Evolutionary conservation across 2,329 filamentous ascomycete species (phyloP), one percentile per base, ranked within the genome.

Genomic region (Phaeosphaeriaceae sp.): DNA sequence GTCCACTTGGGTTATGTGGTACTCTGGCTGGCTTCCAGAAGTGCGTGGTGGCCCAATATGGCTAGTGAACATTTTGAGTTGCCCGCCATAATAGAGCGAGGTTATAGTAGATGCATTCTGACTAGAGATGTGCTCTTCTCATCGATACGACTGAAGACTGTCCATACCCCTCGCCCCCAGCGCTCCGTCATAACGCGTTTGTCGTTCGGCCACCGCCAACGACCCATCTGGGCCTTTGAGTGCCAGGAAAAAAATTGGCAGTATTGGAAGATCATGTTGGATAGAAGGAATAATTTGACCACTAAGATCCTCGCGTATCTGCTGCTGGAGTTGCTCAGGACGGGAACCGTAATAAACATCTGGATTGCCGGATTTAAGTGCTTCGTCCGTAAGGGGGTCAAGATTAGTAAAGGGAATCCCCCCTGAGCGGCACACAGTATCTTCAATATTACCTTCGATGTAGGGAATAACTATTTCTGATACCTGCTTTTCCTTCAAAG

Each of bases 31-130:
- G 23, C 23, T 5, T 5, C 23, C 5, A 26, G 23, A 9, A 7
- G 5, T 6, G 23, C 11, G 2, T 26, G 23, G 23, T 9, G 23
- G 23, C 7, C 23, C 23, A 26, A 26, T 9, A 26, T 26, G 23
- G 23, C 2, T 26, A 26, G 23, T 66, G 48, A 72, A 78, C 39
- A 78, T 50, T 52, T 67, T 54, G n/a, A 79, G 73, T 11, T 1
- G 12, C 33, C 75, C 73, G 43, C 45, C 47, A 34, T 74, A 59
- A 50, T 79, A 79, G 2, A 54, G 76, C 4, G 71, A 70, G 32
- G 68, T 72, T 28, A 76, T 70, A 0, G 73, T 70, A 54, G 76
- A 72, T 9, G 76, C 68, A 18, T 74, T 70, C 35, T 67, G 66
- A 55, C 79, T 72, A 50, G 74, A 77, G n/a, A 52, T 20, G 2